A percentile compares a stretch with the other conserved stretches of the same genome.
These are phyloP conservation scores for Collybia sordida DNA, from an alignment of 768 basidiomycete genomes.

Conservation along the genomic window DNA sequence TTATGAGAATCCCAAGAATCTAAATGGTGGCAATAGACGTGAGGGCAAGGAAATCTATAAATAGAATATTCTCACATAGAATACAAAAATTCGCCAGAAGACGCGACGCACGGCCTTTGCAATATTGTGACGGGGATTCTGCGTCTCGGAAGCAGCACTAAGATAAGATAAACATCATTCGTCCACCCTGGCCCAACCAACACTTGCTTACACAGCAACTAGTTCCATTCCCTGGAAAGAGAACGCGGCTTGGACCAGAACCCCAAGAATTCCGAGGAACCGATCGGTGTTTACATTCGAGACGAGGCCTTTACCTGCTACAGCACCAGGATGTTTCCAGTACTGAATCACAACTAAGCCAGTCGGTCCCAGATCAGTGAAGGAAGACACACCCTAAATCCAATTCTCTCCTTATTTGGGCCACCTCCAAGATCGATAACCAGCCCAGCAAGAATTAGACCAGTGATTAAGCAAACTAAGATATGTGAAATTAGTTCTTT, in stretches of 20 bases:
- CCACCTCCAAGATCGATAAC: slow-evolving; percentile 80
- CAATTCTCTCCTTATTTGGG: slow-evolving; percentile 62
- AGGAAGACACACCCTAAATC: slow-evolving; percentile 55
- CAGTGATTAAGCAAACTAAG: slow-evolving; percentile 57
- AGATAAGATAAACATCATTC: slow-evolving; percentile 6
- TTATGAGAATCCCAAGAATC: slow-evolving; percentile 70
- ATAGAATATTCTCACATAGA: slow-evolving; percentile 51
- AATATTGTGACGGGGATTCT: slow-evolving; percentile 78
- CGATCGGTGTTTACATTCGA: slow-evolving; percentile 42
- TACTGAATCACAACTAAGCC: slow-evolving; percentile 34
- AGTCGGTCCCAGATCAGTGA: slow-evolving; percentile 12
- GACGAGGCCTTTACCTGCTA: slow-evolving; percentile 42
- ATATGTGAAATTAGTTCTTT: background rate
- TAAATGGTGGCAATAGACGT: slow-evolving; percentile 16
- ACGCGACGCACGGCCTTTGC: slow-evolving; percentile 74
- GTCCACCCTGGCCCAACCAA: no score
- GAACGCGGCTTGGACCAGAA: slow-evolving; percentile 61
- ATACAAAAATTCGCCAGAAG: slow-evolving; percentile 77
- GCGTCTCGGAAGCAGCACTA: slow-evolving; percentile 75
- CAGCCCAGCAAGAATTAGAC: slow-evolving; percentile 61
- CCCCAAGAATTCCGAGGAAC: slow-evolving; percentile 43
- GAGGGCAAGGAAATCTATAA: background rate
- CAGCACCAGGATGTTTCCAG: slow-evolving; percentile 73
- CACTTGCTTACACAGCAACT: slow-evolving; percentile 54
- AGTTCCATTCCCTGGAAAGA: slow-evolving; percentile 79